Evolutionary conservation across 1,284 basidiomycete genomes (phyloP).

Genomic region (Tylopilus sp.): DNA sequence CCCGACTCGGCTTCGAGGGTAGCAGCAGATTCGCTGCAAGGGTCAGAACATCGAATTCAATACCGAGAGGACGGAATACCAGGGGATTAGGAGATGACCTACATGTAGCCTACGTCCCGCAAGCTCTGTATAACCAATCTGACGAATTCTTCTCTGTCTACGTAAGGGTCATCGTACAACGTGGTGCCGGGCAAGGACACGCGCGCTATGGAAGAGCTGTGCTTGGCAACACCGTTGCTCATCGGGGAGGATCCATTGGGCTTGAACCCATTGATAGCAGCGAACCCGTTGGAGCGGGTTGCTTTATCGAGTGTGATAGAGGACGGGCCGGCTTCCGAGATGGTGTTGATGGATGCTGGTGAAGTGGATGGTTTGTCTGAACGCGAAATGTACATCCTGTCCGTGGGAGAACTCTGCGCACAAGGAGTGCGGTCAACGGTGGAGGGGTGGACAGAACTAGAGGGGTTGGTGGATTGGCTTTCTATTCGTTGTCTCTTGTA

Average conservation of each 20-base stretch:
- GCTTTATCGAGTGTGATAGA: conserved; percentile 43
- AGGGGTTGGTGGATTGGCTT: conserved; percentile 31
- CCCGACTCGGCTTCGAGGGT: conserved; percentile 92
- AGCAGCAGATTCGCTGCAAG: conserved; percentile 76
- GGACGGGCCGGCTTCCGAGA: conserved; percentile 53
- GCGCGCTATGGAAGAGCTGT: conserved; percentile 45
- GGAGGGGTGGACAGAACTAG: conserved; percentile 21
- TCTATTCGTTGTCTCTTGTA: conserved; percentile 69
- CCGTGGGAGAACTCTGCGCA: conserved; percentile 26
- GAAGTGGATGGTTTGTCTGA: conserved; percentile 50
- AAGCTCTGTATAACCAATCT: conserved; percentile 88
- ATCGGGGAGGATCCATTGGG: conserved; percentile 31
- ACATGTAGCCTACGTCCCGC: conserved; percentile 91
- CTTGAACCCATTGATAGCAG: conserved; percentile 43
- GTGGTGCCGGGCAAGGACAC: conserved; percentile 67
- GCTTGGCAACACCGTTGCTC: conserved; percentile 47
- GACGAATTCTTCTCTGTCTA: conserved; percentile 90
- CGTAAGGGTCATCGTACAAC: conserved; percentile 69
- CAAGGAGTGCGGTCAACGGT: conserved; percentile 32
- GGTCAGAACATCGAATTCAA: conserved; percentile 11
- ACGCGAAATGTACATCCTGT: conserved; percentile 56
- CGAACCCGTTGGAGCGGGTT: conserved; percentile 48
- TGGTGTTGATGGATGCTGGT: conserved; percentile 46
- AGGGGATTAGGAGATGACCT: conserved; percentile 37
- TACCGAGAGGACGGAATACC: conserved; percentile 7